Evolutionary conservation across 2,329 filamentous ascomycete genomes (phyloP).

Genomic region (Colletotrichum eremochloae): DNA sequence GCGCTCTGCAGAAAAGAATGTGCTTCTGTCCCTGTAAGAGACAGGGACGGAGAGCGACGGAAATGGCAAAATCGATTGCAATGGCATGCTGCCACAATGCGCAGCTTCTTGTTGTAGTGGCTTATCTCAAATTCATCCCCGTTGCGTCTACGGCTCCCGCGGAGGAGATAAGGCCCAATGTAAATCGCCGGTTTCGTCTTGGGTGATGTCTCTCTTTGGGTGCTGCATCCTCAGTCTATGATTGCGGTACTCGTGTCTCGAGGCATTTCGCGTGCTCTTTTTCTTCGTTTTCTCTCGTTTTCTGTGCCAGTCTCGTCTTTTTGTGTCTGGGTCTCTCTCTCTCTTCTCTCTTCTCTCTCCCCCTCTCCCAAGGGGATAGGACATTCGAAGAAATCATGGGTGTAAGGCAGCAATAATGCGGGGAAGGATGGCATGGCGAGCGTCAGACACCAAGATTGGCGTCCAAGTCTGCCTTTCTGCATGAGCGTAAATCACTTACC

Average conservation of each 20-base stretch:
- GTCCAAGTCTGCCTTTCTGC: slow-evolving; percentile 10
- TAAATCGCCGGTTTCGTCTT: slow-evolving; percentile 34
- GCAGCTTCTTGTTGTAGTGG: not conserved
- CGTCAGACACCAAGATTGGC: slow-evolving; percentile 18
- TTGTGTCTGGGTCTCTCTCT: not conserved
- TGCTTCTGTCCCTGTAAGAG: not conserved
- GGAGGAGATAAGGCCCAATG: not conserved
- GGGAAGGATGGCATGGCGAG: slow-evolving; percentile 11
- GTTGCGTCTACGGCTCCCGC: slow-evolving; percentile 3
- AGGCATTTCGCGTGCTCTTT: not conserved
- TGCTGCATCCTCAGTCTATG: not conserved
- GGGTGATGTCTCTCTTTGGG: not conserved
- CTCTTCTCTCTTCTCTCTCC: not conserved
- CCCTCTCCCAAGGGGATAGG: slow-evolving; percentile 1
- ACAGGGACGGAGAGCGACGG: slow-evolving; percentile 12
- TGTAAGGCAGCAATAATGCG: not conserved
- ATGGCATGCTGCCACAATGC: not conserved
- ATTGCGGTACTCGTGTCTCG: not conserved
- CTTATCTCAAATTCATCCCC: slow-evolving; percentile 5
- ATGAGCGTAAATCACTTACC: slow-evolving; percentile 35
- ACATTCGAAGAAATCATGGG: slow-evolving; percentile 4
- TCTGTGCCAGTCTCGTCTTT: slow-evolving; percentile 8
- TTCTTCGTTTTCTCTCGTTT: slow-evolving; percentile 5
- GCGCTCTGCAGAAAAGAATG: slow-evolving; percentile 20
- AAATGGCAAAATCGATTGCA: slow-evolving; percentile 22